Percentiles rank a stretch among this genome's conserved stretches.
phyloP scores from a whole-genome alignment of 768 basidiomycete species.

The Leccinellum rugosiceps region DNA sequence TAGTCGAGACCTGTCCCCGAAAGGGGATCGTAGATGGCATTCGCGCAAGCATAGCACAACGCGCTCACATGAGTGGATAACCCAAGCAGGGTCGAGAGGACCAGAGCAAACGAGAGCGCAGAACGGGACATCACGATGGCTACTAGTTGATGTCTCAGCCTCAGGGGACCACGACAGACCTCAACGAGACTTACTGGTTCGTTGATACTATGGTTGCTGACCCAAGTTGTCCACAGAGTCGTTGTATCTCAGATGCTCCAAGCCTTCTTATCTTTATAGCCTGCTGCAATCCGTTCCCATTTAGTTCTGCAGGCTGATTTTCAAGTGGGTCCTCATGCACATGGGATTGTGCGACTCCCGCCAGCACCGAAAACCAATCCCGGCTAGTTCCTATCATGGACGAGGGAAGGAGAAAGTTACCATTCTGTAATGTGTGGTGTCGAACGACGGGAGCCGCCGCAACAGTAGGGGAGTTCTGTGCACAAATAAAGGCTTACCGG shows the following conservation, averaged over 20 bases:
- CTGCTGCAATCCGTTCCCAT: not conserved
- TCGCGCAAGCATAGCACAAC: not conserved
- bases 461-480: not conserved
- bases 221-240: not conserved
- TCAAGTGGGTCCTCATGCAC: not conserved
- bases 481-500: too few species aligned
- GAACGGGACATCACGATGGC: not conserved
- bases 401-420: not conserved
- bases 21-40: conserved; percentile 1
- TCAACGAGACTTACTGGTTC: not conserved
- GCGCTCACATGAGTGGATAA: not conserved
- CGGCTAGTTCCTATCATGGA: not conserved
- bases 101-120: not conserved
- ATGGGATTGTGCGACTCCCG: not conserved
- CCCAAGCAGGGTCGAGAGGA: conserved; percentile 2
- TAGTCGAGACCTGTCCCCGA: conserved; percentile 4
- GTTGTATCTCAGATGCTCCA: not conserved
- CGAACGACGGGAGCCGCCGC: not conserved
- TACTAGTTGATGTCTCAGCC: too few species aligned
- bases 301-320: not conserved
- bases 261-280: not conserved
- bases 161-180: too few species aligned
- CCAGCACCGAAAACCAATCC: not conserved
- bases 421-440: not conserved
- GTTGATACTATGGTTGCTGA: not conserved